Base-by-base conservation (phyloP, 116 monocot genomes). In the Phalaenopsis hybrid region DNA sequence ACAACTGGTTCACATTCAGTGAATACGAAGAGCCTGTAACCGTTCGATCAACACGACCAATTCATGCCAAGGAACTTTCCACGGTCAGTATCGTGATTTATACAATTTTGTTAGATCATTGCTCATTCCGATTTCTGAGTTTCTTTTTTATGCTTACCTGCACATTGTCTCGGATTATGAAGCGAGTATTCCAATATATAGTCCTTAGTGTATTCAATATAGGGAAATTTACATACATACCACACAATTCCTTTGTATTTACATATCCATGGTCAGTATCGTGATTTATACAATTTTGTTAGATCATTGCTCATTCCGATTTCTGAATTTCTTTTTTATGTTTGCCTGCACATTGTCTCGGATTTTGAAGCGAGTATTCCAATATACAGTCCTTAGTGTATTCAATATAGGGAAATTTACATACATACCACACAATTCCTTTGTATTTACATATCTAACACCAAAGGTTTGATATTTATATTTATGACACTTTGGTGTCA, bases 1-100 rank as follows among this genome's bases (percentile, higher is more conserved):
- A 99, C 78, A 99, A 83, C 85, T 99, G 99, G 94, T 99, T 95
- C 84, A 95, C 95, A 74, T 99, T 99, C 80, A 99, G 88, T 65
- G 95, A 91, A 76, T 95, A 94, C 81, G 82, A 88, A 78, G 99
- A 99, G 58, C 90, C 90, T 85, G 84, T 92, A 57, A 92, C 94
- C 33, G 84, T 82, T 76, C 86, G 89, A 44, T 99, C 93, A 69
- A 81, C 83, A 52, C 84, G 88, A 4, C 92, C 92, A 48, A 94
- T 99, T 87, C 99, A 95, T 88, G 93, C 99, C 6, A 95, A 81
- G 79, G 92, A 99, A 81, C 88, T 95, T 77, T 67, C 99, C 67
- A 91, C 79, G 65, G 99, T 99, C 76, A 83, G 90, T 89, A 52
- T 73, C 44, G 57, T 81, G 63, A 68, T 23, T 8, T 28, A 61